Evolutionary conservation across 2,329 filamentous ascomycete genomes (phyloP).

Genomic region (Apiospora koreana): DNA sequence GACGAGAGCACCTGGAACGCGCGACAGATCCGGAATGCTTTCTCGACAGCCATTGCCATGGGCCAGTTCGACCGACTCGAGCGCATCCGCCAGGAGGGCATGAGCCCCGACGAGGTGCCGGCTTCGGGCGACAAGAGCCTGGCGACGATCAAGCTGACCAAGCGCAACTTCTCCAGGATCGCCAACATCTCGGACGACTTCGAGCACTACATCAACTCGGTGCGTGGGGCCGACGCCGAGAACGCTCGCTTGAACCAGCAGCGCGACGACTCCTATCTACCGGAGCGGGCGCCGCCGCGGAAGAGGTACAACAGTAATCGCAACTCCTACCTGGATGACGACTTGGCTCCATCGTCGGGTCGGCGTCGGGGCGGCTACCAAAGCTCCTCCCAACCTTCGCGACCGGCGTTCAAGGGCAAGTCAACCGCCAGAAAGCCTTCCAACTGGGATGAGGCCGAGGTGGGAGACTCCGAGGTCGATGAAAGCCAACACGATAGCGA

Average conservation of each 20-base stretch:
- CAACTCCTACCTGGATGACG: neutral
- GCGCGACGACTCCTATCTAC: constrained; percentile 14
- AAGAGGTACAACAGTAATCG: neutral
- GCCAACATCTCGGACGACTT: constrained; percentile 20
- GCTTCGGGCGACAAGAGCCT: constrained; percentile 15
- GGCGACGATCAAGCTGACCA: constrained; percentile 14
- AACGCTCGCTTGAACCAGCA: constrained; percentile 15
- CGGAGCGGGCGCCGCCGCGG: neutral
- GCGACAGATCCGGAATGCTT: constrained; percentile 28
- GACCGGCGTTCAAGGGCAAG: neutral
- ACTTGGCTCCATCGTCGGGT: neutral
- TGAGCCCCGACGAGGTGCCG: constrained; percentile 15
- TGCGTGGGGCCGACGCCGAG: constrained; percentile 15
- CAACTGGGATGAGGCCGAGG: neutral
- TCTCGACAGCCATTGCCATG: constrained; percentile 26
- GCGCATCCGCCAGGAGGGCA: constrained; percentile 7
- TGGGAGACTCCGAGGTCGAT: neutral
- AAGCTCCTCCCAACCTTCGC: neutral
- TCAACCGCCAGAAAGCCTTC: neutral
- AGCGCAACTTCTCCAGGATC: constrained; percentile 17
- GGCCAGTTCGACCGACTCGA: constrained; percentile 18
- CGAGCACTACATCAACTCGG: constrained; percentile 15
- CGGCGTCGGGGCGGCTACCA: neutral
- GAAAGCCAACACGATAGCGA: neutral
- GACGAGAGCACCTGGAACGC: constrained; percentile 23